Base-by-base conservation (phyloP, 208 protist species). In the Acanthamoeba divionensis region DNA sequence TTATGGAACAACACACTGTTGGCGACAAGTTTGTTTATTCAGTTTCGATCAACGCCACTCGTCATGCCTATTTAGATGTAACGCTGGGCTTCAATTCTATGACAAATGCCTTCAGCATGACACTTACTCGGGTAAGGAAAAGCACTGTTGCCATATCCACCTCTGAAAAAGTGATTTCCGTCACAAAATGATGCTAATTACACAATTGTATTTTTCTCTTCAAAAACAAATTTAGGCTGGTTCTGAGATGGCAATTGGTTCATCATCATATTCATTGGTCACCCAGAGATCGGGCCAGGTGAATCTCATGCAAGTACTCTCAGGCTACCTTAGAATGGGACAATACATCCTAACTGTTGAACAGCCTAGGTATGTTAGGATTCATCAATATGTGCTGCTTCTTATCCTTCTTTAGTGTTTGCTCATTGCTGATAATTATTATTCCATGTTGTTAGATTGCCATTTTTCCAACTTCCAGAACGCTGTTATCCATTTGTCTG, bases 401-500 rank as follows among this genome's bases (percentile, higher is more conserved):
- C n/a, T n/a, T n/a, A n/a, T n/a, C n/a, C n/a, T n/a, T n/a, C n/a
- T n/a, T n/a, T n/a, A n/a, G n/a, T n/a, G n/a, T n/a, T n/a, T n/a
- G n/a, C n/a, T n/a, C n/a, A n/a, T n/a, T n/a, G n/a, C n/a, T n/a
- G n/a, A n/a, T n/a, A n/a, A n/a, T n/a, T n/a, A n/a, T n/a, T n/a
- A n/a, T n/a, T n/a, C n/a, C n/a, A n/a, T n/a, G n/a, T n/a, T n/a
- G n/a, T n/a, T n/a, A n/a, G 9, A 12, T 18, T 60, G 48, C 69
- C 69, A 9, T 33, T 79, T 48, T 33, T 79, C 38, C 69, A 79
- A 31, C 21, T 29, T 41, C 21, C 21, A 5, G 18, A 3, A 15
- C 71, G 38, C 48, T 82, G 71, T 52, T 82, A 60, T 52, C 71
- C 71, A 13, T 82, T 82, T 52, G 71, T 82, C 26, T 82, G 71